Evolutionary conservation across 306 rosid genomes (phyloP).

Genomic region (Cicer judaicum): DNA sequence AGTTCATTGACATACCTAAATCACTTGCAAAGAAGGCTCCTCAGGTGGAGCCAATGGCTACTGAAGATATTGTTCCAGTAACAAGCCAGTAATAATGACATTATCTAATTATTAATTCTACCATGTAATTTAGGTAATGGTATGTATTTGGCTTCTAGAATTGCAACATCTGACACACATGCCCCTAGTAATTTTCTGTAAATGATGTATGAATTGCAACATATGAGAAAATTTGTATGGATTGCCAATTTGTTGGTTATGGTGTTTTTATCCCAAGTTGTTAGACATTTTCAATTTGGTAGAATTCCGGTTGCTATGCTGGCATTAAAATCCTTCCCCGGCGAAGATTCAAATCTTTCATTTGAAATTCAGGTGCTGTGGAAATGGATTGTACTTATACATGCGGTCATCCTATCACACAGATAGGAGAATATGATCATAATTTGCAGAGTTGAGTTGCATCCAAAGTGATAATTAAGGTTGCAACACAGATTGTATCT

Average conservation of each 20-base stretch:
- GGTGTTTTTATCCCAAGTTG: neutral
- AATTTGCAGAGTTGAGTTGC: neutral
- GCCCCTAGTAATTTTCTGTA: slow-evolving; percentile 36
- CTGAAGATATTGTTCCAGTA: slow-evolving; percentile 59
- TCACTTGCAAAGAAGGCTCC: slow-evolving; percentile 67
- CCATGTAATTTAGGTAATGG: slow-evolving; percentile 17
- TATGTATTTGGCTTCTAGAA: slow-evolving; percentile 41
- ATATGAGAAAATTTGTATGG: slow-evolving; percentile 20
- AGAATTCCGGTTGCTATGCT: neutral
- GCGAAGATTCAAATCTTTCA: neutral
- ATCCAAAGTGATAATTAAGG: neutral
- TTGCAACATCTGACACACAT: slow-evolving; percentile 6
- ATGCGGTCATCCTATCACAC: neutral
- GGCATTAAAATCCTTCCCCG: slow-evolving; percentile 5
- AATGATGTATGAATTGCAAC: slow-evolving; percentile 29
- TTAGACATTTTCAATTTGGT: slow-evolving; percentile 1
- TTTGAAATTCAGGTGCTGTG: slow-evolving; percentile 9
- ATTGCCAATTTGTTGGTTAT: slow-evolving; percentile 18
- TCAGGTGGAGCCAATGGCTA: slow-evolving; percentile 57
- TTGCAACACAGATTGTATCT: neutral
- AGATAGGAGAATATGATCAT: neutral
- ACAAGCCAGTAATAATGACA: slow-evolving; percentile 56
- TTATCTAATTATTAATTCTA: slow-evolving; percentile 4
- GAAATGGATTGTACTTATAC: neutral
- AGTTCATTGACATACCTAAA: slow-evolving; percentile 76